These are phyloP conservation scores for Colletotrichum euphorbiae DNA, from an alignment of 2,329 filamentous ascomycete species.

Conservation along the genomic window DNA sequence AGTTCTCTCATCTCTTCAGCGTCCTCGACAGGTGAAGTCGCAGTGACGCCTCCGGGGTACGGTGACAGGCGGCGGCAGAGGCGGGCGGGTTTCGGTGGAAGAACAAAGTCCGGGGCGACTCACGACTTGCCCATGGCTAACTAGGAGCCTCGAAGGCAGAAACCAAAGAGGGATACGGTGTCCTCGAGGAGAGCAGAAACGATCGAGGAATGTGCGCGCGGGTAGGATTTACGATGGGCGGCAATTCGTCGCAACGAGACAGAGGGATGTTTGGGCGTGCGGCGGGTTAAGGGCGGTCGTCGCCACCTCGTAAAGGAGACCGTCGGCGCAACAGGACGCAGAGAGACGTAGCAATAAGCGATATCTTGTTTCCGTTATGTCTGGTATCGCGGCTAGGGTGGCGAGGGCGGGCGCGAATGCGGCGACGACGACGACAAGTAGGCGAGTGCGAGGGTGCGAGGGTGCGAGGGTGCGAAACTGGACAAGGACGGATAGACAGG, in stretches of 20 bases:
- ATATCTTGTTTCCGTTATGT: too few species aligned
- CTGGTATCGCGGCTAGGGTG: neutral
- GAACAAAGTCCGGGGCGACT: slow-evolving; percentile 40
- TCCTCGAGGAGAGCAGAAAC: too few species aligned
- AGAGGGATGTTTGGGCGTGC: too few species aligned
- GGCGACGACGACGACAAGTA: slow-evolving; percentile 6
- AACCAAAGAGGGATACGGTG: neutral
- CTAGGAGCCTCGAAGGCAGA: slow-evolving; percentile 15
- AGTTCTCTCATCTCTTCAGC: too few species aligned
- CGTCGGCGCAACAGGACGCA: too few species aligned
- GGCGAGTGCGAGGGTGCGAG: slow-evolving; percentile 7
- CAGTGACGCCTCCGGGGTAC: too few species aligned
- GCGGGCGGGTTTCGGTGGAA: neutral
- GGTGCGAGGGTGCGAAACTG: slow-evolving; percentile 8
- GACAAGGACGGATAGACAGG: slow-evolving; percentile 24
- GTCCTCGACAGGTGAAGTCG: neutral
- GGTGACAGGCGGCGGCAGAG: too few species aligned
- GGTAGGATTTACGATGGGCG: neutral
- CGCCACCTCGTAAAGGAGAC: too few species aligned
- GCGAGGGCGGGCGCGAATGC: slow-evolving; percentile 2
- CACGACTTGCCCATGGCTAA: slow-evolving; percentile 62
- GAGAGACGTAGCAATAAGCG: too few species aligned
- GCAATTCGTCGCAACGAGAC: neutral
- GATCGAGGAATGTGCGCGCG: slow-evolving; percentile 3
- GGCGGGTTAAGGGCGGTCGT: too few species aligned